These are phyloP conservation scores for Clavispora santaluciae DNA, from an alignment of 805 yeast genomes.

Conservation along the genomic window DNA sequence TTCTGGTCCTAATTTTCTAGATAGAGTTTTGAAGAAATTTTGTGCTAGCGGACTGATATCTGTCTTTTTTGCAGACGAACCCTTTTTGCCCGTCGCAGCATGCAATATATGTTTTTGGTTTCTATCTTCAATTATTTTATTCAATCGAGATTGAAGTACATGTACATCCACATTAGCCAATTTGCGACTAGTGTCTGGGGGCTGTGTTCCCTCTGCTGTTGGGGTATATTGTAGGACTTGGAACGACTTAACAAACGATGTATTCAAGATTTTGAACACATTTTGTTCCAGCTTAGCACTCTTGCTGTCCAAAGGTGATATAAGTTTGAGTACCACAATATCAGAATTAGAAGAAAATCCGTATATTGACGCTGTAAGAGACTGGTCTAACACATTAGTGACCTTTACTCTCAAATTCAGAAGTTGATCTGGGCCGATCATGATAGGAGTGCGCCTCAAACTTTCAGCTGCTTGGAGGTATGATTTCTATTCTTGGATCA, in stretches of 20 bases:
- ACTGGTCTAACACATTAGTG: constrained; percentile 53
- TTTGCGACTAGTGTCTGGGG: constrained; percentile 12
- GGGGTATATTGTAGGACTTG: constrained; percentile 30
- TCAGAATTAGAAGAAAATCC: constrained; percentile 51
- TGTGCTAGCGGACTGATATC: constrained; percentile 10
- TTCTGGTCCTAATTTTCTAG: constrained; percentile 28
- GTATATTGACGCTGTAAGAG: constrained; percentile 58
- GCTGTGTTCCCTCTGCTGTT: constrained; percentile 29
- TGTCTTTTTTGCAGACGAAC: constrained; percentile 1
- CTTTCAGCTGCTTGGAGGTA: too few relatives aligned
- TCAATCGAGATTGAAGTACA: constrained; percentile 7
- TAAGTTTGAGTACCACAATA: constrained; percentile 33
- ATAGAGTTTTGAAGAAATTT: constrained; percentile 42
- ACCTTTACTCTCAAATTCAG: constrained; percentile 45
- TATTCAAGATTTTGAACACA: constrained; percentile 48
- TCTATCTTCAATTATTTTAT: neutral
- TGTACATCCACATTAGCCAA: constrained; percentile 7
- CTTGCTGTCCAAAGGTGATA: constrained; percentile 12
- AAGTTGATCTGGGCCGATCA: constrained; percentile 14
- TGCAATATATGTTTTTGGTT: neutral
- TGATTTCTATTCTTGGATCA: too few relatives aligned
- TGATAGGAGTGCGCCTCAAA: constrained; percentile 3
- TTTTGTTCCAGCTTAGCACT: constrained; percentile 8
- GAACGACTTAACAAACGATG: constrained; percentile 52
- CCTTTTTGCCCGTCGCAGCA: neutral